Conservation (phyloP, 179 eudicot species). For the Beta macrorhiza region DNA sequence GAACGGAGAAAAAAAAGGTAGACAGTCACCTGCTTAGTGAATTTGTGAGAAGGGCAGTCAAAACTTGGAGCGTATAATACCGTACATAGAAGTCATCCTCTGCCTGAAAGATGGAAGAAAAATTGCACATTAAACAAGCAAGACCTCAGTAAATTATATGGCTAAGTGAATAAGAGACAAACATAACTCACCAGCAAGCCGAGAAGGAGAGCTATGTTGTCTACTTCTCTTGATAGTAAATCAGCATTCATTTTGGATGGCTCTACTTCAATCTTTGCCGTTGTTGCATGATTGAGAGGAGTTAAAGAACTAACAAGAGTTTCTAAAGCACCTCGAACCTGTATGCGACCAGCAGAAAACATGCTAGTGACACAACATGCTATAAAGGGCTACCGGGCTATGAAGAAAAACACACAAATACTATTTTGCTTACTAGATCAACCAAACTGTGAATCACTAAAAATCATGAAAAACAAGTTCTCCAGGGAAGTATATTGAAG, state of each 20-base stretch:
- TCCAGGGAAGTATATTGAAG: background rate
- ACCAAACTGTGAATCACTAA: background rate
- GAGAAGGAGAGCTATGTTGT: constrained; percentile 80
- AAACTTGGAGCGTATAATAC: constrained; percentile 88
- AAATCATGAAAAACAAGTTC: background rate
- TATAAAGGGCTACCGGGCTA: background rate
- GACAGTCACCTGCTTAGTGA: constrained; percentile 69
- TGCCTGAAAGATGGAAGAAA: constrained; percentile 45
- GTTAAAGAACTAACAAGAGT: constrained; percentile 88
- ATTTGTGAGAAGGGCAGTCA: constrained; percentile 86
- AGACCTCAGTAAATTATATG: background rate
- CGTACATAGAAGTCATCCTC: constrained; percentile 97
- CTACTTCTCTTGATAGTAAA: constrained; percentile 85
- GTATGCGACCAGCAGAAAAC: constrained; percentile 39
- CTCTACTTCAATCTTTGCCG: constrained; percentile 62
- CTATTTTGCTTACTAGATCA: background rate
- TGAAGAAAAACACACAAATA: background rate
- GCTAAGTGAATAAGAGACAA: constrained; percentile 16
- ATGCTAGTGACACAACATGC: constrained; percentile 28
- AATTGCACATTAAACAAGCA: constrained; percentile 16
- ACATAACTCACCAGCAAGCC: constrained; percentile 74
- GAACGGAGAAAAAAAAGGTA: constrained; percentile 1
- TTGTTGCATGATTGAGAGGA: constrained; percentile 69
- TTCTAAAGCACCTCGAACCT: constrained; percentile 97
- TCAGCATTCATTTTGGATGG: constrained; percentile 90